Evolutionary conservation across 225 moss, liverwort and hornwort species (phyloP), one percentile per base, ranked within the genome.

Genomic region (Polytrichum commune): DNA sequence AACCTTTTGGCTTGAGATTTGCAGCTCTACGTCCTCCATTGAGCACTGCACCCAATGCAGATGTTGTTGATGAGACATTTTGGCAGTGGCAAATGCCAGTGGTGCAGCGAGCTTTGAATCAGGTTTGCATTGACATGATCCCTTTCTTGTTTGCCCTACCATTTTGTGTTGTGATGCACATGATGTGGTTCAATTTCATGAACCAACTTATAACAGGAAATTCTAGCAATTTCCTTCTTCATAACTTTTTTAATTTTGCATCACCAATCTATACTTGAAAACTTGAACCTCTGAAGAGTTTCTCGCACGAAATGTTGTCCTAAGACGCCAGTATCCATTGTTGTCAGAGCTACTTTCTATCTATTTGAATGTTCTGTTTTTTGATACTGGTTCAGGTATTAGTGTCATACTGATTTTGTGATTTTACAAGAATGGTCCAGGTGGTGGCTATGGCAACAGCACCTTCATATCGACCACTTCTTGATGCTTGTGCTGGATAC

Each of bases 401-500:
- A 10, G 38, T 38, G 38, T 38, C 10, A 38, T 38, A 38, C 46
- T 46, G 16, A 46, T 46, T 46, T 46, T 46, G 46, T 46, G 46
- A 46, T 16, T 4, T 3, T 46, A 46, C 46, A 46, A 46, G 67
- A 60, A 70, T 75, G 64, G 64, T 74, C 76, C 88, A 96, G 95
- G 93, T 96, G 82, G 88, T 96, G 83, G 85, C 88, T 20, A 75
- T 93, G 70, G 93, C 90, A 74, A 91, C 85, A 54, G 88, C 93
- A 62, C 91, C 93, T 55, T 96, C 88, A 26, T 96, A 96, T 91
- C 91, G 93, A 72, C 90, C 91, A 25, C 86, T 96, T 74, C 93
- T 96, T 78, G 93, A 91, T 81, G 91, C 91, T 69, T 96, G 93
- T 78, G 85, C 88, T 74, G 93, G 93, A 80, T 96, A 90, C 75